Evolutionary conservation across 176 grass and related monocot genomes (phyloP).

Genomic region (Eleusine coracana): DNA sequence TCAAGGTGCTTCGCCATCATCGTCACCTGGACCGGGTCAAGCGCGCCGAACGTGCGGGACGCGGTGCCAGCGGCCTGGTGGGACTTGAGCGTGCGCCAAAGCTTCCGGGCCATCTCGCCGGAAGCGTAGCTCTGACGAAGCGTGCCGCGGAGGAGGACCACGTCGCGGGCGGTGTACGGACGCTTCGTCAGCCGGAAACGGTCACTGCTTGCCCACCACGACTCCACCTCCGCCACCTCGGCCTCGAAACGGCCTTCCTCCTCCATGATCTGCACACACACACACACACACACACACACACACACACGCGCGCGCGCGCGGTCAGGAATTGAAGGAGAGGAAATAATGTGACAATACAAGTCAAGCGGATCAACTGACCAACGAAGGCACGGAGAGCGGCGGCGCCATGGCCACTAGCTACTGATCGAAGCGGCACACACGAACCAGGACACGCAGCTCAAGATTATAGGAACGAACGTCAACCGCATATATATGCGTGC

Average conservation of each 20-base stretch:
- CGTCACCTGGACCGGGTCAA: slow-evolving; percentile 87
- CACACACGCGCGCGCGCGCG: background rate
- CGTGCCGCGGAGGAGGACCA: slow-evolving; percentile 85
- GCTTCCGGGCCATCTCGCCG: slow-evolving; percentile 76
- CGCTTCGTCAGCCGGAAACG: slow-evolving; percentile 83
- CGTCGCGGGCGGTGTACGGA: slow-evolving; percentile 70
- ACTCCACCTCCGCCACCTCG: slow-evolving; percentile 74
- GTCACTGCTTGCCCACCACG: slow-evolving; percentile 82
- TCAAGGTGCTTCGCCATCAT: slow-evolving; percentile 98
- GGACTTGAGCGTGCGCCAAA: slow-evolving; percentile 73
- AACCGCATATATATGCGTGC: slow-evolving; percentile 10
- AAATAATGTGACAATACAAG: background rate
- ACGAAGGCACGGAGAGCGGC: slow-evolving; percentile 65
- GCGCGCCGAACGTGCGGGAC: slow-evolving; percentile 85
- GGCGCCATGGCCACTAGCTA: slow-evolving; percentile 55
- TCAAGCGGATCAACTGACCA: slow-evolving; percentile 57
- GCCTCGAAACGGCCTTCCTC: slow-evolving; percentile 91
- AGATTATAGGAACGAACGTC: background rate
- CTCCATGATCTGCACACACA: slow-evolving; percentile 65
- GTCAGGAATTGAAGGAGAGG: background rate
- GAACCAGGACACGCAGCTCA: background rate
- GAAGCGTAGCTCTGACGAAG: slow-evolving; percentile 91
- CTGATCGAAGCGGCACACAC: background rate
- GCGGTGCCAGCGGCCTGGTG: slow-evolving; percentile 84
- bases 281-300: too few relatives aligned